These are phyloP conservation scores for Plectranthus barbatus DNA, from an alignment of 257 asterid genomes.

Conservation along the genomic window DNA sequence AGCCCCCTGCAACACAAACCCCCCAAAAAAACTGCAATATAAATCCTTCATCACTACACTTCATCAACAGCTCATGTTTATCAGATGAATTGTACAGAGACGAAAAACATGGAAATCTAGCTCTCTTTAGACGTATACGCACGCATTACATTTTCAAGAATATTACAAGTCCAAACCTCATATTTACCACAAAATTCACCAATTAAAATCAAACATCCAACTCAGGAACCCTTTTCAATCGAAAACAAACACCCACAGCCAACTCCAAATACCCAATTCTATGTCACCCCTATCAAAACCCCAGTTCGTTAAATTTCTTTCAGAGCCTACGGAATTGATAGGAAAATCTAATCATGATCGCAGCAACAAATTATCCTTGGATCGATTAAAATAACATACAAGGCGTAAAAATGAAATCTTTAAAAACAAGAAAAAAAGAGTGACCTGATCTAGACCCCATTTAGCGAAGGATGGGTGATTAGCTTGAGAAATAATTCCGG, in stretches of 20 bases:
- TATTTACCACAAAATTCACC: background rate
- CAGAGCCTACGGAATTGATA: background rate
- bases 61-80: background rate
- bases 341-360: background rate
- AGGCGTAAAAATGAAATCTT: background rate
- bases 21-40: constrained; percentile 1
- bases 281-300: constrained; percentile 19
- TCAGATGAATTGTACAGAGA: background rate
- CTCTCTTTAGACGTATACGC: background rate
- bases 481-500: constrained; percentile 7
- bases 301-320: constrained; percentile 7
- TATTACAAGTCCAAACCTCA: background rate
- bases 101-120: background rate
- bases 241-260: background rate
- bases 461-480: constrained; percentile 4
- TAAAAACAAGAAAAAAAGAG: background rate
- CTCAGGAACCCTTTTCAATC: background rate
- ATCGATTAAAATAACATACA: constrained; percentile 1
- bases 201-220: background rate
- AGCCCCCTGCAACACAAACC: constrained; percentile 20
- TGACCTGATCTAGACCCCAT: constrained; percentile 35
- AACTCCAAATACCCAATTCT: background rate
- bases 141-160: background rate
- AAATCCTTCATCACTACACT: background rate
- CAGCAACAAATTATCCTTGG: background rate